Evolutionary conservation across 1,284 basidiomycete genomes (phyloP), one percentile per base, ranked within the genome.

Genomic region (Tausonia pullulans): DNA sequence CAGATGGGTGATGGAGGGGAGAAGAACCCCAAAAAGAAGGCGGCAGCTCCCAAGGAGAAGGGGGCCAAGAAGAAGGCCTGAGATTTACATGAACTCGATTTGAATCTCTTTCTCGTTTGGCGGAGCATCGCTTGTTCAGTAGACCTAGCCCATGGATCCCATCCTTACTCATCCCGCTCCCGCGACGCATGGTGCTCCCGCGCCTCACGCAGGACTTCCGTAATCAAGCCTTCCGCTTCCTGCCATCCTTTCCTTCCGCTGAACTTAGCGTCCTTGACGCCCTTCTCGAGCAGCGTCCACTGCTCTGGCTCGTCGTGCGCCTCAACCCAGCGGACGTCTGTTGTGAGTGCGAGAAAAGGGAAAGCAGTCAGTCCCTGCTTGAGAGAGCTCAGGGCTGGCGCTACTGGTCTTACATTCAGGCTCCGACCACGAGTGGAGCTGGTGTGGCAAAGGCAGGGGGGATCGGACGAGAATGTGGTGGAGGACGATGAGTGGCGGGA

Each of bases 391-490:
- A 27, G 27, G 27, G 27, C 27, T 27, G 27, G 27, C 27, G 27
- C 27, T 27, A 27, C 27, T 27, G 27, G 27, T 27, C 27, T 27
- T 27, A 27, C 27, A 97, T 77, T 96, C 92, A 8, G 86, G 82
- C 73, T 95, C 90, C 66, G 88, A 87, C 93, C 93, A 96, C 0
- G 87, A 86, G 71, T 95, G 90, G 60, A 91, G 75, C 60, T 84
- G 81, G 74, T 96, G 90, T 6, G 93, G 92, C 44, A 97, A 80
- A 2, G 85, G 82, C 56, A 95, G 80, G 0, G 88, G 85, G 2
- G 89, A 90, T 13, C 90, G 85, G n/a, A 94, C 90, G 49, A 96
- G 80, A 69, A 95, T 87, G 71, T 96, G 91, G 71, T 96, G 92
- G 13, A 95, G 78, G 7, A 96, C 86, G 67, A 94, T 83, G 27